Conservation (phyloP, 352 stramenopile species). For the Phytophthora nicotianae region DNA sequence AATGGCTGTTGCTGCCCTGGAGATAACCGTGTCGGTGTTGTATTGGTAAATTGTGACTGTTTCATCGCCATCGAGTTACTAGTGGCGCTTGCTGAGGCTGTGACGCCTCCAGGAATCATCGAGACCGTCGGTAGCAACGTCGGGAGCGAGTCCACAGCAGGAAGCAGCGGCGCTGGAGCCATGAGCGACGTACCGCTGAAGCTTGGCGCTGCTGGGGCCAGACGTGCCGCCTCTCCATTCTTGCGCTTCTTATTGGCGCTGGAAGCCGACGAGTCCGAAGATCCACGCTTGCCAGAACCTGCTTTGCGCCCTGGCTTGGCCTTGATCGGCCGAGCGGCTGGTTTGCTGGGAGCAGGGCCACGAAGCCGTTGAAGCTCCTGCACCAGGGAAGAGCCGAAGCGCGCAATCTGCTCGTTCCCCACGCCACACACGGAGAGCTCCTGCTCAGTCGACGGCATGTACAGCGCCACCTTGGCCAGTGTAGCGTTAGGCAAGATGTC, state of each 20-base stretch:
- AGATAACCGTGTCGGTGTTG: conserved; percentile 25
- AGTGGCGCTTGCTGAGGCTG: conserved; percentile 1
- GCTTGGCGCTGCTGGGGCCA: conserved; percentile 29
- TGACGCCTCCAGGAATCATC: conserved; percentile 27
- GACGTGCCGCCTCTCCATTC: conserved; percentile 23
- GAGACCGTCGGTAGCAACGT: conserved; percentile 57
- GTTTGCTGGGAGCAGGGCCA: conserved; percentile 9
- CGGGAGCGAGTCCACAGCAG: conserved; percentile 52
- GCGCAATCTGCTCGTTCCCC: conserved; percentile 46
- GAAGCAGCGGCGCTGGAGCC: conserved; percentile 42
- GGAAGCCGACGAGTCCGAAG: conserved; percentile 18
- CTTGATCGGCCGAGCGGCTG: conserved; percentile 16
- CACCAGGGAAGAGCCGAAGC: conserved; percentile 67
- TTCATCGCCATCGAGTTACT: conserved; percentile 27
- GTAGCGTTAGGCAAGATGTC: conserved; percentile 78
- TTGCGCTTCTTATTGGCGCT: conserved; percentile 39
- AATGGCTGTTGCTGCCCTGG: conserved; percentile 38
- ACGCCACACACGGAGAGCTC: conserved; percentile 65
- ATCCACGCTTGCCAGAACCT: conserved; percentile 27
- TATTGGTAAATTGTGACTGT: conserved; percentile 27
- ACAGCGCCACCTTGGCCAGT: conserved; percentile 73
- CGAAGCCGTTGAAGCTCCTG: conserved; percentile 52
- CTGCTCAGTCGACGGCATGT: conserved; percentile 55
- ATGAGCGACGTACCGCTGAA: conserved; percentile 35
- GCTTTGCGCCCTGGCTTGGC: conserved; percentile 27